Conservation (phyloP, 1,139 yeast genomes). For the Blastobotrys raffinosifermentans region DNA sequence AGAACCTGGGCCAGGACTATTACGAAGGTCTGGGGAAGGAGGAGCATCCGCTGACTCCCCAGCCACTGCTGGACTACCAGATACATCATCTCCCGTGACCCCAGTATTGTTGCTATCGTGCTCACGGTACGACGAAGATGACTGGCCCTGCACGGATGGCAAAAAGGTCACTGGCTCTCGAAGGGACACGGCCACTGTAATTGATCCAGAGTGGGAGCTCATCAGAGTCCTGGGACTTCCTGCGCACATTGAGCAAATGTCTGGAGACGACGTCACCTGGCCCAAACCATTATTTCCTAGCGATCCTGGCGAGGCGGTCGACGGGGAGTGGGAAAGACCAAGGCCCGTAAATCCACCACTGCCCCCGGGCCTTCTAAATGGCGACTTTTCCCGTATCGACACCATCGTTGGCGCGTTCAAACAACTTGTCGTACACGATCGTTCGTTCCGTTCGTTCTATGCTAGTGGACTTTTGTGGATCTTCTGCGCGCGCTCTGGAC, state of each 20-base stretch:
- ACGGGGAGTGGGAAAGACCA: too few relatives aligned
- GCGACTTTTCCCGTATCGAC: background rate
- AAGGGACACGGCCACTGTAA: constrained; percentile 30
- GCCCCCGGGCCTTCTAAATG: too few relatives aligned
- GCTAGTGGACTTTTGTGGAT: too few relatives aligned
- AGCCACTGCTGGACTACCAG: too few relatives aligned
- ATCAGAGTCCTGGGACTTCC: constrained; percentile 31
- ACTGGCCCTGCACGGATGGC: constrained; percentile 19
- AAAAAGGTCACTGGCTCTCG: constrained; percentile 32
- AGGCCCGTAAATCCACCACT: too few relatives aligned
- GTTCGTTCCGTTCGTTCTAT: too few relatives aligned
- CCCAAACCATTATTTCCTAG: background rate
- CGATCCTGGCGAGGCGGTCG: too few relatives aligned
- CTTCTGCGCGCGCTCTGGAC: too few relatives aligned
- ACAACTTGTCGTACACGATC: too few relatives aligned
- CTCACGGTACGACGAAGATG: constrained; percentile 20
- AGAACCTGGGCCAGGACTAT: background rate
- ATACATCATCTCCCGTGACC: constrained; percentile 3
- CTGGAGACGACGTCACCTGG: constrained; percentile 3
- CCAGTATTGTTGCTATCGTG: constrained; percentile 14
- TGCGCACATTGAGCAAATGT: constrained; percentile 25
- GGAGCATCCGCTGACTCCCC: background rate
- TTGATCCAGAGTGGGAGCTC: constrained; percentile 30
- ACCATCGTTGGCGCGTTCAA: too few relatives aligned
- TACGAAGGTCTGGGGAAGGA: background rate